Evolutionary conservation across 1,139 yeast species (phyloP).

Genomic region (Meyerozyma athensensis): DNA sequence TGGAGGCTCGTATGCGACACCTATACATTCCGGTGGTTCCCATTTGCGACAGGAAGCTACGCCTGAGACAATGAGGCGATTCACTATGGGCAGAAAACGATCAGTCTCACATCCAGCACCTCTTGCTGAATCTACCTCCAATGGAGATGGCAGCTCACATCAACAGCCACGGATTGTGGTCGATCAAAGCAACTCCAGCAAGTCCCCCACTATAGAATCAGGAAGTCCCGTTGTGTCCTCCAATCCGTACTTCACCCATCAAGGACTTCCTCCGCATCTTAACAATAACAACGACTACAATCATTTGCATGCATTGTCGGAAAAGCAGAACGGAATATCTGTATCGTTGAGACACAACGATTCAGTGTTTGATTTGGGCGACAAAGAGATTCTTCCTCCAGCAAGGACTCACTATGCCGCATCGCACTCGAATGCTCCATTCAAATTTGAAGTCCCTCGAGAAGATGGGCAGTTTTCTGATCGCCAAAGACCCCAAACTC

Average conservation of each 20-base stretch:
- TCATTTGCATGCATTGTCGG: conserved; percentile 13
- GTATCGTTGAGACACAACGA: conserved; percentile 42
- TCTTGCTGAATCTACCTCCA: conserved; percentile 4
- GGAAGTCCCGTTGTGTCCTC: conserved; percentile 33
- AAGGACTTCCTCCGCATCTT: conserved; percentile 52
- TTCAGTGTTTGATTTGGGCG: conserved; percentile 22
- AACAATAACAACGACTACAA: conserved; percentile 15
- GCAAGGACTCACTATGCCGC: conserved; percentile 16
- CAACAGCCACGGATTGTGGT: background rate
- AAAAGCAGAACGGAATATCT: conserved; percentile 21
- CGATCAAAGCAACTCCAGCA: conserved; percentile 4
- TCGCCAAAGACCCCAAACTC: too few species aligned
- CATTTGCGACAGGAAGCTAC: conserved; percentile 1
- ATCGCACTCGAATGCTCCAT: background rate
- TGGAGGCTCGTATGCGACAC: too few species aligned
- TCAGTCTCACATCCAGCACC: conserved; percentile 22
- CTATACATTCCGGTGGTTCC: too few species aligned
- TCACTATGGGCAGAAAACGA: conserved; percentile 20
- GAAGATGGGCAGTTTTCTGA: too few species aligned
- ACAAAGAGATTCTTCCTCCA: conserved; percentile 12
- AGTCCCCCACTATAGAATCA: conserved; percentile 6
- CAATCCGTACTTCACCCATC: conserved; percentile 49
- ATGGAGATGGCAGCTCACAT: conserved; percentile 2
- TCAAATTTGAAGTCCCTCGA: background rate
- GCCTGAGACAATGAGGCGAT: conserved; percentile 8